Evolutionary conservation across 768 basidiomycete species (phyloP).

Genomic region (Hygrophorus russula): DNA sequence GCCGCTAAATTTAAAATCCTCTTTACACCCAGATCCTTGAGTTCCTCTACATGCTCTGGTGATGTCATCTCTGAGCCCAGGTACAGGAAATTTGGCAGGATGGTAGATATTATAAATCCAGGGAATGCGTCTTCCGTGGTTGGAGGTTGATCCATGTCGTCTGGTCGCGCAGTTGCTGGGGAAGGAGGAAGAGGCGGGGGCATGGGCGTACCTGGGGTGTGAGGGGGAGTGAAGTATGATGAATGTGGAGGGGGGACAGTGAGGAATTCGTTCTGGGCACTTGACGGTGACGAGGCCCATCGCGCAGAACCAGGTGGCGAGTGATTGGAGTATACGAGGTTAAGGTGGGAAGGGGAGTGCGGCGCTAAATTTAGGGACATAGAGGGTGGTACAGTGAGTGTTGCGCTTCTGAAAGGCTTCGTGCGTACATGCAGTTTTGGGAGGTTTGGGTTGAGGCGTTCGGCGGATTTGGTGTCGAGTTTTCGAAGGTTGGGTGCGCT

Average conservation of each 20-base stretch:
- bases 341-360: constrained; percentile 22
- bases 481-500: constrained; percentile 52
- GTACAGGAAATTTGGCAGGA: constrained; percentile 84
- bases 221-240: constrained; percentile 42
- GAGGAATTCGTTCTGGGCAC: constrained; percentile 18
- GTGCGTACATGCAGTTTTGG: constrained; percentile 38
- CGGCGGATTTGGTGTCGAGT: constrained; percentile 36
- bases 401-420: constrained; percentile 45
- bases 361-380: not conserved
- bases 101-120: constrained; percentile 76
- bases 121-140: constrained; percentile 53
- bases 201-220: constrained; percentile 39
- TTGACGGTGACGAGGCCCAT: constrained; percentile 23
- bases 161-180: constrained; percentile 52
- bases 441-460: constrained; percentile 9
- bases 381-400: constrained; percentile 40
- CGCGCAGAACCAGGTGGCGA: constrained; percentile 44
- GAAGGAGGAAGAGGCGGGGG: constrained; percentile 34
- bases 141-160: constrained; percentile 32
- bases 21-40: constrained; percentile 68
- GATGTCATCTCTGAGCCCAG: constrained; percentile 80
- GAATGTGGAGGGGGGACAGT: constrained; percentile 22
- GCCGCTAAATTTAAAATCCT: constrained; percentile 85
- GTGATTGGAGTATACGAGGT: constrained; percentile 40
- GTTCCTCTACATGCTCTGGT: constrained; percentile 63